These are phyloP conservation scores for Schrenkiella parvula DNA, from an alignment of 345 rosid genomes.

Conservation along the genomic window DNA sequence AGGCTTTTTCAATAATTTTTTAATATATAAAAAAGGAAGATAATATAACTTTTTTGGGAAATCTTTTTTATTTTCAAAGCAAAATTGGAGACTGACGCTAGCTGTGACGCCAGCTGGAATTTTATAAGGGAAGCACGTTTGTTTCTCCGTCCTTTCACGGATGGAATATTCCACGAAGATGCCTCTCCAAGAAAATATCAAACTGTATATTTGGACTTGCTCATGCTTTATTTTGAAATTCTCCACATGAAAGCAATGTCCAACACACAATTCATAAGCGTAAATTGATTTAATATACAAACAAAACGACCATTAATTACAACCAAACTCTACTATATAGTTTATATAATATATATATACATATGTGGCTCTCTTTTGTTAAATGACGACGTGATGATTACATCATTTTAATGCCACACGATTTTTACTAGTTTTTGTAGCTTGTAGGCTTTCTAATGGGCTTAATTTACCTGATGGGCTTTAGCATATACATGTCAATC, in stretches of 20 bases:
- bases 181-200: constrained; percentile 4
- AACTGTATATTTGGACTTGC: neutral
- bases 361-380: neutral
- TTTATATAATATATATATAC: neutral
- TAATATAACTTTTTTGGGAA: neutral
- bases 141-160: constrained; percentile 11
- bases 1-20: neutral
- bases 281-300: neutral
- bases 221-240: neutral
- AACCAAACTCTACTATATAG: constrained; percentile 6
- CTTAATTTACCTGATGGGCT: neutral
- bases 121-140: constrained; percentile 15
- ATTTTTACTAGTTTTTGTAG: too few species aligned
- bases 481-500: neutral
- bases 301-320: neutral
- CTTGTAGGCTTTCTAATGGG: constrained; percentile 11
- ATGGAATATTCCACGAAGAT: constrained; percentile 26
- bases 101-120: constrained; percentile 23
- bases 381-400: neutral
- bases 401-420: neutral
- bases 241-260: constrained; percentile 15
- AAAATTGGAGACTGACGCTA: neutral
- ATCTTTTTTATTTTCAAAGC: neutral
- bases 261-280: constrained; percentile 6
- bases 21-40: neutral